Evolutionary conservation across 1,139 yeast genomes (phyloP), one percentile per base, ranked within the genome.

Genomic region (Debaryomyces singareniensis): DNA sequence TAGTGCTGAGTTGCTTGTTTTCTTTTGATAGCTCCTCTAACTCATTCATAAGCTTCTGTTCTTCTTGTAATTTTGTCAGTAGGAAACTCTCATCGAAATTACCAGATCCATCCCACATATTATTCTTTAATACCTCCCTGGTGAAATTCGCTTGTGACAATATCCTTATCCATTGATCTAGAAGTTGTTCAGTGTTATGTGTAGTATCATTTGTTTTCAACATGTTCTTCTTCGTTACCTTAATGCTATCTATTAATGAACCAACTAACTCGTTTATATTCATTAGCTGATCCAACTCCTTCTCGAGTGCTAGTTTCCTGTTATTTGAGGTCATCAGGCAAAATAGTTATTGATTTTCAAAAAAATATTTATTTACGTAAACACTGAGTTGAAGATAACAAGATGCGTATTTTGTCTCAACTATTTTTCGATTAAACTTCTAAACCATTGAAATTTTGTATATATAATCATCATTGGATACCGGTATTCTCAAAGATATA

Each of bases 81-180:
- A 49, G 30, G 15, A 43, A 51, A 15, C 49, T 47, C 7, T 44
- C 45, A 7, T 44, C 47, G 15, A 47, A 55, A 15, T 48, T 53
- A n/a, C 31, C 16, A 16, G 26, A 28, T 3, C 40, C 40, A 32
- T 55, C 45, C 71, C 71, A 64, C 20, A 46, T 46, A 2, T 55
- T 47, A 34, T 58, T 58, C 37, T 49, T 53, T 21, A 57, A 48
- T 27, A 54, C 52, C 32, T 63, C 62, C 22, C 51, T 55, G 4
- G 71, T 67, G 42, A 63, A 65, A 33, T 57, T 60, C 9, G 73
- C 60, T 39, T 68, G 74, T 16, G 71, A 61, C 18, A 69, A 47
- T 26, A 69, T 68, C 29, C 61, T 52, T 22, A 62, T 57, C 74
- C 74, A 69, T 36, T 66, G 63, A 28, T 59, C 63, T 29, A 69